Evolutionary conservation across 202 grass and related monocot genomes (phyloP).

Genomic region (Schoenoplectus triqueter): DNA sequence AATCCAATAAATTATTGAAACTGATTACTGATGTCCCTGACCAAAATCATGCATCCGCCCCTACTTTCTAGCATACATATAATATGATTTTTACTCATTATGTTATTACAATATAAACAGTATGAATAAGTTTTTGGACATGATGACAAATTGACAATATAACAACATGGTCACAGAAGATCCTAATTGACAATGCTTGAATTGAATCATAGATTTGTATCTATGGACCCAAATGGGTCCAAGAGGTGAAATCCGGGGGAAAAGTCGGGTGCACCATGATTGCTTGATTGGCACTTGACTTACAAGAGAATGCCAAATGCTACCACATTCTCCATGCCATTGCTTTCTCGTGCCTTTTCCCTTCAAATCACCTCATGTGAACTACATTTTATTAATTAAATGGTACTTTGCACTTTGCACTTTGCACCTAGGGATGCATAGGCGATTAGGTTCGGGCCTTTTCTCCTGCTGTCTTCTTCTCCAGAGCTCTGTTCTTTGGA

Average conservation of each 20-base stretch:
- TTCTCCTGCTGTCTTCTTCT: constrained; percentile 13
- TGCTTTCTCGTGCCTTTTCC: constrained; percentile 27
- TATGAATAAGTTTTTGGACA: no score
- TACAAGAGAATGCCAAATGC: constrained; percentile 8
- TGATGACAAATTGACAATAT: no score
- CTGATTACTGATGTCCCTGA: no score
- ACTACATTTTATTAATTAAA: background rate
- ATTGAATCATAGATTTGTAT: background rate
- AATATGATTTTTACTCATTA: no score
- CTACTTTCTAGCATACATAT: no score
- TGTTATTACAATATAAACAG: no score
- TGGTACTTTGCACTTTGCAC: background rate
- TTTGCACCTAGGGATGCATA: background rate
- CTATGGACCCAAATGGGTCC: constrained; percentile 1
- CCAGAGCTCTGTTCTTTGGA: constrained; percentile 15
- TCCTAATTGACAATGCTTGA: background rate
- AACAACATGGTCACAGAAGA: background rate
- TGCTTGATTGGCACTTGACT: constrained; percentile 36
- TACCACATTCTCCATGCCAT: constrained; percentile 31
- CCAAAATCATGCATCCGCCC: no score
- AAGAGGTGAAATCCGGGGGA: constrained; percentile 27
- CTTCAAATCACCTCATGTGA: background rate
- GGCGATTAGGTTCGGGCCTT: background rate
- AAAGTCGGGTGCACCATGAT: constrained; percentile 32
- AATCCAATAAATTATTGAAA: no score